These are phyloP conservation scores for Exophiala oligosperma DNA, from an alignment of 2,329 filamentous ascomycete species.

Conservation along the genomic window DNA sequence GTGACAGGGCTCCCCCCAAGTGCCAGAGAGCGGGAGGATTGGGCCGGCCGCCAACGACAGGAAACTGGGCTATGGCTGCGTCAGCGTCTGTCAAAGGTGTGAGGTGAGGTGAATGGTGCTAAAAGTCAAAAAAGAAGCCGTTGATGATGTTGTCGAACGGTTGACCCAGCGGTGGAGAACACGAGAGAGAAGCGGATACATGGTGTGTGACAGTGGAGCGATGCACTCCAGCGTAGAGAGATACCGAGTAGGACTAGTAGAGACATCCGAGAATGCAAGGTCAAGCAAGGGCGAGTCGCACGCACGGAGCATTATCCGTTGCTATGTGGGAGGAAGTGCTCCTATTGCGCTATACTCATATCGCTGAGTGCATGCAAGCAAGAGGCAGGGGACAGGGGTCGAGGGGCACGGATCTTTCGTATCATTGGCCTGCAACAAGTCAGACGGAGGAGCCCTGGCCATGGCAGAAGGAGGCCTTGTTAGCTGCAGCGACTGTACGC, in stretches of 20 bases:
- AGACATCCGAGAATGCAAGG: not conserved
- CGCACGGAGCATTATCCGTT: too few species aligned
- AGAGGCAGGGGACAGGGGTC: not conserved
- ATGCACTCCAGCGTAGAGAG: not conserved
- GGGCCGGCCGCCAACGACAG: constrained; percentile 4
- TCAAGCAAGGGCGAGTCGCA: too few species aligned
- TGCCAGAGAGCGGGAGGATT: constrained; percentile 10
- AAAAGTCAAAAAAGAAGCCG: constrained; percentile 1
- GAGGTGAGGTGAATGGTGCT: not conserved
- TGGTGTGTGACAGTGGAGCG: not conserved
- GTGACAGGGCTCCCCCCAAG: too few species aligned
- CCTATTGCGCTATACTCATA: too few species aligned
- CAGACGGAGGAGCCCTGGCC: too few species aligned
- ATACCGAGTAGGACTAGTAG: not conserved
- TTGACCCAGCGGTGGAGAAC: not conserved
- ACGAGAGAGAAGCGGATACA: not conserved
- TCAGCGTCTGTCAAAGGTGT: not conserved
- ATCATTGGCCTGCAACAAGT: not conserved
- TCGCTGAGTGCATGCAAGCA: not conserved
- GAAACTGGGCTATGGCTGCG: not conserved
- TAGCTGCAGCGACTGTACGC: too few species aligned
- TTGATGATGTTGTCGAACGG: not conserved
- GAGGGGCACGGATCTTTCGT: not conserved
- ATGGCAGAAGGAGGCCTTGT: too few species aligned
- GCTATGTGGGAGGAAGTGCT: too few species aligned